Evolutionary conservation across 2,329 filamentous ascomycete species (phyloP).

Genomic region (Macroventuria anomochaeta): DNA sequence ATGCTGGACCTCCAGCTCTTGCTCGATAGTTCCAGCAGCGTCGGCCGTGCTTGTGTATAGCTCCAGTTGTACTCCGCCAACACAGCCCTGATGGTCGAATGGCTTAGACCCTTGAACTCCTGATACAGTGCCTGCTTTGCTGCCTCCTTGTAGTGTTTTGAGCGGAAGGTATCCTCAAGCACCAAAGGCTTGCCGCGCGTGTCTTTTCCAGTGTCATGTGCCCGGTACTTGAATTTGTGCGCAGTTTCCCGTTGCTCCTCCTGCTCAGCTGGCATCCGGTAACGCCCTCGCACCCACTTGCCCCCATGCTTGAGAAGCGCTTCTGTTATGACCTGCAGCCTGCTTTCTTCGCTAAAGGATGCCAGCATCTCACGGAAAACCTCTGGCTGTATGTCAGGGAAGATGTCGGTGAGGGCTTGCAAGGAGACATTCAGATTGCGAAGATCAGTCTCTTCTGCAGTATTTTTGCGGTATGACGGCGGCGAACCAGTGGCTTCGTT

Average conservation of each 20-base stretch:
- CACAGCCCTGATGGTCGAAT: constrained; percentile 77
- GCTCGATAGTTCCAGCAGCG: constrained; percentile 70
- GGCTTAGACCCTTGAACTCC: constrained; percentile 77
- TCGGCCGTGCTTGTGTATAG: constrained; percentile 74
- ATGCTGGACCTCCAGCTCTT: constrained; percentile 81
- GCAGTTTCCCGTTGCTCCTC: constrained; percentile 44
- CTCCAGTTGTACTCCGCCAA: constrained; percentile 82
- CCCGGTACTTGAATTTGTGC: constrained; percentile 45
- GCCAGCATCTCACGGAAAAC: constrained; percentile 82
- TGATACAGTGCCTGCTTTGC: constrained; percentile 71
- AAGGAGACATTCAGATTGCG: constrained; percentile 74
- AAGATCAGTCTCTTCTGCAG: constrained; percentile 65
- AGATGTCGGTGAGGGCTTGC: constrained; percentile 71
- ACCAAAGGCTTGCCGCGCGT: constrained; percentile 55
- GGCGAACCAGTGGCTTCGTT: constrained; percentile 14
- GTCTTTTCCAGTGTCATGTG: constrained; percentile 38
- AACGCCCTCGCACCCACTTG: constrained; percentile 73
- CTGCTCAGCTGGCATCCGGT: constrained; percentile 46
- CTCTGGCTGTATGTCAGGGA: constrained; percentile 81
- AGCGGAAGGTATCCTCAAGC: constrained; percentile 71
- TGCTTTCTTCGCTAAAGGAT: constrained; percentile 76
- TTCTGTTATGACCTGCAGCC: constrained; percentile 78
- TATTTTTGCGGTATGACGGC: constrained; percentile 16
- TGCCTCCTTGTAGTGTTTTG: constrained; percentile 70
- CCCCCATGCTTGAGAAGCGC: constrained; percentile 74